phyloP scores from a whole-genome alignment of 768 basidiomycete genomes.

The Auricularia cornea region DNA sequence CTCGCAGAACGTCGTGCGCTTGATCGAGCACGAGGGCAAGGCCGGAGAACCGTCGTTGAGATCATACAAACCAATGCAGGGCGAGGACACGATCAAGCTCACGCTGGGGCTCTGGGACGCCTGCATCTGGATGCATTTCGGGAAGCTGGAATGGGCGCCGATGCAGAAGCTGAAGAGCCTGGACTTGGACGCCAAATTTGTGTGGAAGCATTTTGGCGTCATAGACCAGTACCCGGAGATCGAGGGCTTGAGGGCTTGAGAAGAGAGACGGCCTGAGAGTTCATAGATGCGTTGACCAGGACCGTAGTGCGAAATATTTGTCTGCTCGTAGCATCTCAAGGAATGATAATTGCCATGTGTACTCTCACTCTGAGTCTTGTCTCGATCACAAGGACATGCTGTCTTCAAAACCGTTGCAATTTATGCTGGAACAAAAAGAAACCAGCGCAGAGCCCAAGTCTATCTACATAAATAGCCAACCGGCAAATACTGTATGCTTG shows the following conservation, averaged over 20 bases:
- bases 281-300: too few species aligned
- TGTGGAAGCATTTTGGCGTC: not conserved
- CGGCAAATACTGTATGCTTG: too few species aligned
- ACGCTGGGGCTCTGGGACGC: not conserved
- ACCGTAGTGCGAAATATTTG: too few species aligned
- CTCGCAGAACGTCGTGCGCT: constrained; percentile 43
- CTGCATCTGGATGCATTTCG: not conserved
- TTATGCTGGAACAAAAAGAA: too few species aligned
- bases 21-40: constrained; percentile 23
- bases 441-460: too few species aligned
- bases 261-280: not conserved
- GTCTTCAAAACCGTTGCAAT: too few species aligned
- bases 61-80: not conserved
- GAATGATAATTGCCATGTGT: too few species aligned
- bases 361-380: too few species aligned
- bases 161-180: not conserved
- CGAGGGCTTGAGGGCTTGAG: not conserved
- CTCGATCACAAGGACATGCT: too few species aligned
- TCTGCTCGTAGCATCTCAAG: too few species aligned
- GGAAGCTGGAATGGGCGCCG: not conserved
- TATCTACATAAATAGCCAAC: too few species aligned
- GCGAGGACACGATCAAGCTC: not conserved
- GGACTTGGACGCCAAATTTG: not conserved
- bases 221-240: not conserved
- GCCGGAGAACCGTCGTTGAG: not conserved